These are phyloP conservation scores for Gossypium sturtianum DNA, from an alignment of 345 rosid species.

Conservation along the genomic window DNA sequence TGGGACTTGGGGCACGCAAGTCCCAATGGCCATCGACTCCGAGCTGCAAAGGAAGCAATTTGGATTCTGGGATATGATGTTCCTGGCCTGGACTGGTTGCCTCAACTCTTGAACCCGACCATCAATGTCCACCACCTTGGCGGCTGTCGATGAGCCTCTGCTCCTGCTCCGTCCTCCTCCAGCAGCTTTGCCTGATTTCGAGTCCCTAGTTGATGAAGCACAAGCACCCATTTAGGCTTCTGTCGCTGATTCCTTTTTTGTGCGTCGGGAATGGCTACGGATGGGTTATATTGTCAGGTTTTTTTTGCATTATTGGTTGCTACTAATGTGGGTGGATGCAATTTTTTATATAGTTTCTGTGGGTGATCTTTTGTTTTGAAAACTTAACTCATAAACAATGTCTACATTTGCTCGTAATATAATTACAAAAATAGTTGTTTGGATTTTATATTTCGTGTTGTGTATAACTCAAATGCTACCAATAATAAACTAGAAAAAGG, in stretches of 20 bases:
- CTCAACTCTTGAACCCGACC: conserved; percentile 25
- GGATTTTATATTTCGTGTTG: no score
- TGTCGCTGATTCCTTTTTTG: neutral
- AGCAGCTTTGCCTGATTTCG: neutral
- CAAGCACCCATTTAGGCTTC: conserved; percentile 23
- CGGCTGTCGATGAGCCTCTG: neutral
- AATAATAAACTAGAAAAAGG: neutral
- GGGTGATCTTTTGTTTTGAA: neutral
- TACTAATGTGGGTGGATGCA: neutral
- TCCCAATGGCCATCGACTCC: conserved; percentile 26
- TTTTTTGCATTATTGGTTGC: neutral
- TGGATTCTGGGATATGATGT: conserved; percentile 22
- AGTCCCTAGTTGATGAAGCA: conserved; percentile 15
- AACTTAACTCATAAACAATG: neutral
- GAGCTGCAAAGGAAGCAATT: conserved; percentile 32
- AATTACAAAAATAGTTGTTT: no score
- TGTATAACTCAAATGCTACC: neutral
- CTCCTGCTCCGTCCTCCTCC: neutral
- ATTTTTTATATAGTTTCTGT: neutral
- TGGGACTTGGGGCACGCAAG: conserved; percentile 17
- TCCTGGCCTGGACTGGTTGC: conserved; percentile 17
- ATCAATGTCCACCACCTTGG: conserved; percentile 20
- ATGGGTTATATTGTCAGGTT: neutral
- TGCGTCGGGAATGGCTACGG: neutral
- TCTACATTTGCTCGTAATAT: no score